A percentile compares a stretch with the other conserved stretches of the same genome.
These are phyloP conservation scores for Gastrolobium villosum DNA, from an alignment of 306 rosid genomes.

Conservation along the genomic window DNA sequence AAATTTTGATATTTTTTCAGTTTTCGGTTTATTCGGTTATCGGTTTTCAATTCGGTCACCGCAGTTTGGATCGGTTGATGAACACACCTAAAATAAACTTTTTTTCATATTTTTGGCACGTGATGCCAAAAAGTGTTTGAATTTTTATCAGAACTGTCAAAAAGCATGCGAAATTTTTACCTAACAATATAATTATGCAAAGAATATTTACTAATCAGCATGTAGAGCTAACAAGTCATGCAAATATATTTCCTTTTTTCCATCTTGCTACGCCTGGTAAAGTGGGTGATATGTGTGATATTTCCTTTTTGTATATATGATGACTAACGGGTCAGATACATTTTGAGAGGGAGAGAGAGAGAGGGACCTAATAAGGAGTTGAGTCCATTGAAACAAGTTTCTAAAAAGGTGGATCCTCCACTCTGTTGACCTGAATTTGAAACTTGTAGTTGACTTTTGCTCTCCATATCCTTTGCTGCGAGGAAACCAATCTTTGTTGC, in stretches of 20 bases:
- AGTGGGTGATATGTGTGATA: background rate
- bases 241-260: background rate
- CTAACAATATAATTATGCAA: background rate
- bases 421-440: conserved; percentile 35
- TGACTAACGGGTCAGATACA: background rate
- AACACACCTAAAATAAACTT: no score
- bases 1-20: no score
- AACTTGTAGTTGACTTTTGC: conserved; percentile 47
- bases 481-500: background rate
- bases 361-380: conserved; percentile 64
- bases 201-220: background rate
- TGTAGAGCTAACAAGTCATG: background rate
- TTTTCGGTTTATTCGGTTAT: no score
- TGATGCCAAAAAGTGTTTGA: background rate
- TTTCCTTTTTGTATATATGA: background rate
- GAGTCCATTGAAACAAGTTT: conserved; percentile 73
- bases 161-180: background rate
- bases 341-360: background rate
- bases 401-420: conserved; percentile 58
- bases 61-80: no score
- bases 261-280: background rate
- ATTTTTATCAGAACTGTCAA: background rate
- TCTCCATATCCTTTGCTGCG: conserved; percentile 54
- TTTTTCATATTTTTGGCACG: no score
- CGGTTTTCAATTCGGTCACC: no score